phyloP scores from a whole-genome alignment of 805 yeast species.

The Zygotorulaspora florentina region DNA sequence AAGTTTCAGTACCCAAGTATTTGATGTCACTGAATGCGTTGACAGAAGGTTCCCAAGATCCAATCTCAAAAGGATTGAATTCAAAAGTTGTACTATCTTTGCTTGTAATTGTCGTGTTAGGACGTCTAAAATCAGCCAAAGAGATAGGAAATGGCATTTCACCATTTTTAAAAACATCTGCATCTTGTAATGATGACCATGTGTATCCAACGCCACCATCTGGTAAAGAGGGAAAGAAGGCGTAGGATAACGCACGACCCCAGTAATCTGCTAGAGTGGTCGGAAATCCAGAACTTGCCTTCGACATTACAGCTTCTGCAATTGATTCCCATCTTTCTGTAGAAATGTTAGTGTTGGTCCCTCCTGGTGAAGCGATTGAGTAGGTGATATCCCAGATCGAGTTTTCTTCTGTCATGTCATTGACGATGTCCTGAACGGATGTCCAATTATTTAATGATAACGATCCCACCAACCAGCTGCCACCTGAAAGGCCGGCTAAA shows the following conservation, averaged over 20 bases:
- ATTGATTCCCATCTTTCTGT: conserved; percentile 52
- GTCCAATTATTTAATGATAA: conserved; percentile 69
- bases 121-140: conserved; percentile 63
- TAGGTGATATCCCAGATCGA: conserved; percentile 67
- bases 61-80: conserved; percentile 66
- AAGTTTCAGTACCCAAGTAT: conserved; percentile 64
- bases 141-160: conserved; percentile 71
- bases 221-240: conserved; percentile 58
- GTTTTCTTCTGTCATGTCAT: conserved; percentile 32
- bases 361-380: conserved; percentile 59
- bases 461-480: conserved; percentile 75
- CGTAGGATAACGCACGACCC: conserved; percentile 73
- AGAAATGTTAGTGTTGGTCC: conserved; percentile 51
- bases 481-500: conserved; percentile 77
- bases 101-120: conserved; percentile 51
- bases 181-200: conserved; percentile 53
- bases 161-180: conserved; percentile 55
- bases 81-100: conserved; percentile 67
- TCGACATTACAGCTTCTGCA: conserved; percentile 47
- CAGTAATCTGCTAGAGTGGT: conserved; percentile 72
- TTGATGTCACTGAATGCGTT: conserved; percentile 60
- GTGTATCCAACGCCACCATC: conserved; percentile 63
- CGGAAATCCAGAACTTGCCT: conserved; percentile 60
- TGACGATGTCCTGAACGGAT: conserved; percentile 56
- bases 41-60: conserved; percentile 82